Base-by-base conservation (phyloP, 2,329 filamentous ascomycete species). In the Aspergillus hiratsukae region DNA sequence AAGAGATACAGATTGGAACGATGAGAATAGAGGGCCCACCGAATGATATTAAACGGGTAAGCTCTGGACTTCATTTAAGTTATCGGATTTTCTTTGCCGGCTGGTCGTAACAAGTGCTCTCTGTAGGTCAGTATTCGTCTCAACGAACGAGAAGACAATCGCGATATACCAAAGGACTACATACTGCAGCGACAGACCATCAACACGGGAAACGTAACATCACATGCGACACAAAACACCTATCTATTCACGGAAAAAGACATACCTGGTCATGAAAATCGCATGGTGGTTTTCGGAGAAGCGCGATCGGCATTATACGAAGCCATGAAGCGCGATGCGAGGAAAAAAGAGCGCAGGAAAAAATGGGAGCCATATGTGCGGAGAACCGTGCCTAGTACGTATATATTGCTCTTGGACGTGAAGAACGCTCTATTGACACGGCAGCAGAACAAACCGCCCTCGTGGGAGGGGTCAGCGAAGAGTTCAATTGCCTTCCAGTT, bases 241-340 rank as follows among this genome's bases (percentile, higher is more conserved):
- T 96, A 89, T 70, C 80, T 97, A 55, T 99, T 99, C 70, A 91
- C 89, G 43, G 94, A 99, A 75, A 91, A 96, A 72, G 91, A 97
- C 68, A 82, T 96, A 23, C 89, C 91, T 0, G 90, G 90, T 40
- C 91, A 86, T 75, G 81, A 81, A 58, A 76, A 77, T 49, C 75
- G 75, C 19, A 68, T 73, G 53, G 70, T 74, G 19, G 67, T 72
- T 21, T 77, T 77, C 54, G 76, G 75, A 41, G 73, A 76, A 57
- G 70, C 69, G n/a, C 72, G 75, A 51, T 78, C 76, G n/a, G 74
- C 74, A 45, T 66, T 79, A 27, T 78, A 78, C 57, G 76, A 79
- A 61, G 67, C 75, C 27, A 73, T 74, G 69, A 77, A 77, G 64
- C 71, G 76, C 14, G 76, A 79, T 49, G 69, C 71, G 43, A 72